Evolutionary conservation across 1,284 basidiomycete genomes (phyloP), one percentile per base, ranked within the genome.

Genomic region (Neotropicomus parvogracilis): DNA sequence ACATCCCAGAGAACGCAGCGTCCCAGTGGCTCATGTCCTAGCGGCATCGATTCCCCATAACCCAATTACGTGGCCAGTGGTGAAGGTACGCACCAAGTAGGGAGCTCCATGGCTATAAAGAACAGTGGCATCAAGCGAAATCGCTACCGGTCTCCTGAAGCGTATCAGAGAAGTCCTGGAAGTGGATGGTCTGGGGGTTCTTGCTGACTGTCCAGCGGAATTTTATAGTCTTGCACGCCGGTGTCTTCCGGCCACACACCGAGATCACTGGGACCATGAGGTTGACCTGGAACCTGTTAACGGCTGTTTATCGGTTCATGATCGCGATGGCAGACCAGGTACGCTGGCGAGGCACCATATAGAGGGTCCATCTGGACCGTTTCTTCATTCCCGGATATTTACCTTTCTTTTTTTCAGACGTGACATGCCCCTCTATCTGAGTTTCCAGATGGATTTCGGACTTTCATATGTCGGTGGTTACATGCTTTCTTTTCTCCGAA

Each of bases 191-290:
- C 29, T 44, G 48, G 52, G 32, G 48, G 45, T n/a, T 45, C 39
- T 40, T 39, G 38, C 58, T 54, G 40, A 50, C 50, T 37, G 43
- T 38, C 48, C 37, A 29, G 33, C 31, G 46, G 52, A 10, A 43
- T 49, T 66, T 66, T 62, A 63, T 63, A 63, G 60, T 40, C 41
- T 16, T 50, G 48, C 24, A 44, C 46, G 32, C 35, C 46, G 31
- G 42, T 44, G 48, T 36, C 45, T 46, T 45, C 44, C 33, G 77
- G 65, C 90, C 88, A 28, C 53, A 79, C 78, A 44, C 97, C 74
- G 94, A 90, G 12, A 83, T 86, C 97, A 93, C 36, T 92, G 78
- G 29, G 93, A 75, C 42, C 92, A 95, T 37, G 98, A 77, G 60
- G 56, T 50, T 29, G 59, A 48, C 40, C 37, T 59, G 36, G 41